Evolutionary conservation across 345 rosid genomes (phyloP), one percentile per base, ranked within the genome.

Genomic region (Salix udensis): DNA sequence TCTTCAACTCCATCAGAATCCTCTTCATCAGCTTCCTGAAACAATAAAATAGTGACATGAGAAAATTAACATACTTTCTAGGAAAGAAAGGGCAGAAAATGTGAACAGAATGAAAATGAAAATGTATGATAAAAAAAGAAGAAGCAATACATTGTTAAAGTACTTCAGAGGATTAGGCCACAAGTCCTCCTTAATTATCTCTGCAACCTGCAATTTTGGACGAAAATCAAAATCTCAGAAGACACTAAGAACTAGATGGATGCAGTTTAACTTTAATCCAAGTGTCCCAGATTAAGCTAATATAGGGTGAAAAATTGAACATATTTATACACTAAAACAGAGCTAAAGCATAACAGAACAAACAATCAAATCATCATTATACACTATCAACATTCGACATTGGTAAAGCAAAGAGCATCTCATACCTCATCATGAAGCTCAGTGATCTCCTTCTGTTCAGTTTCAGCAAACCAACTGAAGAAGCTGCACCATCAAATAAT

Each of bases 91-190:
- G 19, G 6, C 55, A 50, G n/a, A 50, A 50, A 50, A 50, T 5
- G 55, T 5, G 7, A 50, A 16, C 55, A 50, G 9, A 50, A 50
- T 15, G 8, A 18, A 66, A 36, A 66, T 28, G 39, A 21, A 8
- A 11, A 44, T 23, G 24, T 36, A 13, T 34, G 9, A 37, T 5
- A 13, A 34, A 55, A 36, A 67, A 21, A 6, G n/a, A 37, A 5
- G 52, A 67, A 23, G 34, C 4, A 21, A 62, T 74, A 79, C 82
- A 69, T 73, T 46, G 65, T 74, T 74, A 42, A 79, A 79, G 72
- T 79, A 79, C 65, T 71, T 67, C 18, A 74, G 75, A 58, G 82
- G 82, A 62, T 79, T 74, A n/a, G 82, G 78, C 82, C 82, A 79
- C 14, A 79, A 64, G 55, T 79, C 82, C 37, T 79, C 82, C 82